Evolutionary conservation across 2,329 filamentous ascomycete genomes (phyloP), one percentile per base, ranked within the genome.

Genomic region (Atkinsonella hypoxylon): DNA sequence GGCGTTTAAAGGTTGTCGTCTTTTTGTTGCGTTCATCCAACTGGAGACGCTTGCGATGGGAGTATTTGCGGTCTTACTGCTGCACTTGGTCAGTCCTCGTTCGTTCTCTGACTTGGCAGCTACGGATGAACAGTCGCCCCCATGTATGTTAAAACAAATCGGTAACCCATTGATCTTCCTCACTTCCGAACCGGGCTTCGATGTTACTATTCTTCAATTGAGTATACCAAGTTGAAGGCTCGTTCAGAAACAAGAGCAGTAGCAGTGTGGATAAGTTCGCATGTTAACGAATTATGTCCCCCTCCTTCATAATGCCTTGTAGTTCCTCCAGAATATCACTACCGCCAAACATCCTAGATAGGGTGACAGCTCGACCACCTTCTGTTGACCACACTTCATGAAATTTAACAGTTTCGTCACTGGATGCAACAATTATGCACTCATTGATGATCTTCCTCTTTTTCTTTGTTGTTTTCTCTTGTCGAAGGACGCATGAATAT

Each of bases 321-420:
- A 89, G 70, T 18, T 81, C 81, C 64, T 95, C 89, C 32, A 95
- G 74, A 55, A 96, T 94, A 64, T 86, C 82, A 67, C 89, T 94
- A 4, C 89, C 87, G 12, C 86, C 87, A 22, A 95, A 70, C 55
- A 87, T 71, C 2, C 86, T 81, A 41, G 70, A 72, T 13, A 74
- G 72, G 10, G 68, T 66, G 20, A 71, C 66, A 18, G 74, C 77
- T 9, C 71, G 69, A 60, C 78, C 83, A 57, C 70, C 74, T 40
- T 76, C 71, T 2, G 79, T 77, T n/a, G 78, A 76, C 93, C 90
- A 97, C 11, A 98, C 82, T 69, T 97, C 90, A 65, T 97, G 89
- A 61, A 97, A 97, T 63, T 93, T 93, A 66, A 97, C 85, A 58
- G 81, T 94, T 63, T 89, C 84, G 67, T 97, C 90, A 62, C 89